phyloP scores from a whole-genome alignment of 208 protist species.

The Entamoeba nuttalli region DNA sequence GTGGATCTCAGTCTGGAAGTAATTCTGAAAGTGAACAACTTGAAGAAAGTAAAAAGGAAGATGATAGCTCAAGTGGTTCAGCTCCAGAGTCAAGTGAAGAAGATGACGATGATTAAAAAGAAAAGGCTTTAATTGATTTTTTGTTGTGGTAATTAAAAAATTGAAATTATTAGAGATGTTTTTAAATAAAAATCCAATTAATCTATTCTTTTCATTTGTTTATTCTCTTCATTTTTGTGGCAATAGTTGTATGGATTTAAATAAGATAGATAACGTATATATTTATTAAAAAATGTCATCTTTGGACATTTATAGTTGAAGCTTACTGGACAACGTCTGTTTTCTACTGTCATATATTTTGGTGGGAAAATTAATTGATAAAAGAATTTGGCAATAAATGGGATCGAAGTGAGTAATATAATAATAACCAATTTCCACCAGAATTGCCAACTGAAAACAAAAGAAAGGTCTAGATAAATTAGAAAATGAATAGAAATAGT shows the following conservation, averaged over 20 bases:
- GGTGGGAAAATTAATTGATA: not conserved
- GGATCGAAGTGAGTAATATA: not conserved
- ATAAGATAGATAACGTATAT: not conserved
- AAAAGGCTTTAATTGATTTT: too few relatives aligned
- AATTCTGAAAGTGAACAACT: too few relatives aligned
- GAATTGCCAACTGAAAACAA: not conserved
- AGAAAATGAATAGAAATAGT: not conserved
- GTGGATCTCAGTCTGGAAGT: too few relatives aligned
- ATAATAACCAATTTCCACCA: not conserved
- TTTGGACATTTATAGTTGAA: not conserved
- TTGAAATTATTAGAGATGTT: too few relatives aligned
- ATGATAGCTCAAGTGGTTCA: too few relatives aligned
- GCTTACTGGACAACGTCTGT: not conserved
- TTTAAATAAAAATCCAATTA: too few relatives aligned
- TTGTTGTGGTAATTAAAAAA: too few relatives aligned
- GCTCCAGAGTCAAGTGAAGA: too few relatives aligned
- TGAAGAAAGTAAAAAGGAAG: too few relatives aligned
- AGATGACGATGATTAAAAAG: too few relatives aligned
- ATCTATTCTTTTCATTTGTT: not conserved
- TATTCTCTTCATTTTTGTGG: not conserved
- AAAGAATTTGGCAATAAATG: not conserved
- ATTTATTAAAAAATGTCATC: not conserved
- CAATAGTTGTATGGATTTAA: not conserved
- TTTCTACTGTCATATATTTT: not conserved
- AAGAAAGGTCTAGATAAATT: not conserved